These are phyloP conservation scores for Aleurites moluccanus DNA, from an alignment of 441 rosid genomes.

Conservation along the genomic window DNA sequence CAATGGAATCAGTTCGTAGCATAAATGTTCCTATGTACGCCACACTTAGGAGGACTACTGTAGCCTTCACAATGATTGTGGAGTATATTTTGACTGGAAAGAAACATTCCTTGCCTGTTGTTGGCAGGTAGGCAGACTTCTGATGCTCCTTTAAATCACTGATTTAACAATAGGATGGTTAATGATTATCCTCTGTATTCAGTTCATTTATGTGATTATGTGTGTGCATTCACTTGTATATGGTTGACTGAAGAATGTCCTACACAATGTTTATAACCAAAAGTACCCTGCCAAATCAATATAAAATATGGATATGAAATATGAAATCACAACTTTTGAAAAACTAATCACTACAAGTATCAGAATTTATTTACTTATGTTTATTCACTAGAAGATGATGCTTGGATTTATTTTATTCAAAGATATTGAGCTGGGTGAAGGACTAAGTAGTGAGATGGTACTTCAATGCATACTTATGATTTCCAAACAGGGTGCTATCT, in stretches of 20 bases:
- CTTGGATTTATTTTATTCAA: not conserved
- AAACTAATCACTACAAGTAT: not conserved
- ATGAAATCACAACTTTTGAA: not conserved
- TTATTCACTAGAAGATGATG: not conserved
- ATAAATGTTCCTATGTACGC: conserved; percentile 99
- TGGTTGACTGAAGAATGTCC: not conserved
- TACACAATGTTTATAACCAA: not conserved
- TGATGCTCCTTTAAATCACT: conserved; percentile 8
- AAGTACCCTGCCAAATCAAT: not conserved
- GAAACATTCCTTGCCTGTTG: conserved; percentile 55
- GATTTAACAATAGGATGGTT: not conserved
- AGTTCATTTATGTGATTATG: not conserved
- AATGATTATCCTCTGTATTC: not conserved
- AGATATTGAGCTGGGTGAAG: not conserved
- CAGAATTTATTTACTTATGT: not conserved
- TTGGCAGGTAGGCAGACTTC: conserved; percentile 63
- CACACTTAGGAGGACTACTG: conserved; percentile 90
- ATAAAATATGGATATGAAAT: not conserved
- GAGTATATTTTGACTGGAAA: conserved; percentile 83
- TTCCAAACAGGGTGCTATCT: not conserved
- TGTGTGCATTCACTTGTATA: not conserved
- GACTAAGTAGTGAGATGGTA: not conserved
- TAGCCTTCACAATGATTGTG: conserved; percentile 86
- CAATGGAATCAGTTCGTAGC: conserved; percentile 95
- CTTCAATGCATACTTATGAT: not conserved